Base-by-base conservation (phyloP, 225 moss, liverwort and hornwort species). In the Sphagnum contortum region DNA sequence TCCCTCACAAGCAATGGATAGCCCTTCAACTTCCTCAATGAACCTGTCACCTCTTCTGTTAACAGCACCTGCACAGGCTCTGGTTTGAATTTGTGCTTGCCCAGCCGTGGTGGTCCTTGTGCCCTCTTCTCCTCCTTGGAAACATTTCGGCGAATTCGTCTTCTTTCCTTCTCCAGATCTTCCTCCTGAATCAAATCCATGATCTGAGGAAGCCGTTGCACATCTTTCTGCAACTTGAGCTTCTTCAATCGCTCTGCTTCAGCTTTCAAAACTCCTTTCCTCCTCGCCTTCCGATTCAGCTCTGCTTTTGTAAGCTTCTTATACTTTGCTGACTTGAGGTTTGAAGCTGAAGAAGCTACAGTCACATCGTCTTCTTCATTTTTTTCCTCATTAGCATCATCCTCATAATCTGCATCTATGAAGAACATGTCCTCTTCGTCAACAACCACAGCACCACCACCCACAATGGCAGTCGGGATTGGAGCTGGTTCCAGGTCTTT, bases 291-390 rank as follows among this genome's bases (percentile, higher is more conserved):
- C 72, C 82, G 80, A 60, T 98, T 98, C 6, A 93, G 60, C 13
- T 98, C 96, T 61, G 92, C 96, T 44, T 90, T 84, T 4, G 96
- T 98, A 0, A 98, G 80, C 63, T 93, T 98, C 74, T 87, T 98
- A 3, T 76, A 80, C 74, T 86, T 92, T n/a, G 82, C 87, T 1
- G 73, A 79, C 74, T 72, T 83, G 29, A 29, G 29, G 29, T 29
- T 29, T 5, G 57, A 64, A 50, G 69, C 71, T 6, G 59, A 44
- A 57, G 66, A 77, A 44, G 50, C 76, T 29, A 69, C 60, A 10
- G 64, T 77, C 13, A 48, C 63, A 55, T 51, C 68, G 6, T 61
- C 68, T 63, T 63, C 77, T 6, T 65, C 72, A 2, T 88, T 76
- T 3, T 60, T 70, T 4, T 62, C 80, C 5, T 75, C 87, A 4